phyloP scores from a whole-genome alignment of 2,329 filamentous ascomycete genomes.

The Aureobasidium pullulans region DNA sequence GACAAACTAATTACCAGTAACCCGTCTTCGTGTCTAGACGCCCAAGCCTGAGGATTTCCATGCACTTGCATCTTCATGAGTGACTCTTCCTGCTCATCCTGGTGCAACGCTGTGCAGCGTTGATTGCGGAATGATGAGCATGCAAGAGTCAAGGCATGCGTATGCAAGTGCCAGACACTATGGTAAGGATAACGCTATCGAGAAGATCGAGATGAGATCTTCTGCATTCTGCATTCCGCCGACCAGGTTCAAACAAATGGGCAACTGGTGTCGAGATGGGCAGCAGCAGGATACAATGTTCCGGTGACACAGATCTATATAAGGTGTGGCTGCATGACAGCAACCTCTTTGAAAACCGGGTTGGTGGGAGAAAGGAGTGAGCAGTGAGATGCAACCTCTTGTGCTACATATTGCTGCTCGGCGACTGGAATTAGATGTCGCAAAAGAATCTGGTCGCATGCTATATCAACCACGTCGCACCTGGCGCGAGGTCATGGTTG shows the following conservation, averaged over 20 bases:
- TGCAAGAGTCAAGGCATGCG: background rate
- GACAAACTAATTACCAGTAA: background rate
- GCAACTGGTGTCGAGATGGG: background rate
- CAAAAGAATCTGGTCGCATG: background rate
- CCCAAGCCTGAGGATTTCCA: background rate
- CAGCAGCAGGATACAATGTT: constrained; percentile 1
- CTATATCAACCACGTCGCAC: background rate
- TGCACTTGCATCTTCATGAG: background rate
- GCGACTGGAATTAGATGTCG: background rate
- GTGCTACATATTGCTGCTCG: background rate
- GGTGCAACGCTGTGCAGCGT: background rate
- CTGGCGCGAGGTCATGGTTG: background rate
- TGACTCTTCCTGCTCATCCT: background rate
- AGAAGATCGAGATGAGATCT: background rate
- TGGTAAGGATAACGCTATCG: background rate
- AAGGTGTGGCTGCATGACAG: constrained; percentile 15
- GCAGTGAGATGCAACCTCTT: background rate
- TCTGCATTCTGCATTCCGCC: background rate
- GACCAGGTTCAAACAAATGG: background rate
- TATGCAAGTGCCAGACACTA: background rate
- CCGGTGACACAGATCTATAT: constrained; percentile 6
- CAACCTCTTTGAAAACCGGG: background rate
- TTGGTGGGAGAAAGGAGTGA: background rate
- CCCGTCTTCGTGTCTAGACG: background rate
- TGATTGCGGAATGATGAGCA: background rate